Evolutionary conservation across 2,329 filamentous ascomycete species (phyloP).

Genomic region (Cadophora sp.): DNA sequence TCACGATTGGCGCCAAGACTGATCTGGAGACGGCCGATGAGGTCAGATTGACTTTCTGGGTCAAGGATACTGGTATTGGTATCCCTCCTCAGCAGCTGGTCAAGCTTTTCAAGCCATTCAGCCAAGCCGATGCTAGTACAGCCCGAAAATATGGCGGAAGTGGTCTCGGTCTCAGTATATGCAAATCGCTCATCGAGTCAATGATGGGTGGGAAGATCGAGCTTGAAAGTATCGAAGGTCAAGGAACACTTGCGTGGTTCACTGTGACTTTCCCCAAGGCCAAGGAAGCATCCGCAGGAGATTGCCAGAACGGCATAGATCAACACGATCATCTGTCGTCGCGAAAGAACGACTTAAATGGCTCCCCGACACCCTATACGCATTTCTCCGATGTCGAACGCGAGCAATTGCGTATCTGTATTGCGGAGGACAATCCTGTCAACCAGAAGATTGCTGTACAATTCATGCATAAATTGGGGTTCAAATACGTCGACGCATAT

Average conservation of each 20-base stretch:
- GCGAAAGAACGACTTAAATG: conserved; percentile 49
- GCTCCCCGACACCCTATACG: conserved; percentile 55
- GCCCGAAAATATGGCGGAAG: conserved; percentile 92
- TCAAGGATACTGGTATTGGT: conserved; percentile 89
- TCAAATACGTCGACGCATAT: conserved; percentile 82
- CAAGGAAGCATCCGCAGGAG: conserved; percentile 64
- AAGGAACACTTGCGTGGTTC: conserved; percentile 78
- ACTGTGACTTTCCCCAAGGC: conserved; percentile 87
- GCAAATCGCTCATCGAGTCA: conserved; percentile 91
- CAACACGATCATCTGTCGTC: conserved; percentile 46
- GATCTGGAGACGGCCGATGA: conserved; percentile 73
- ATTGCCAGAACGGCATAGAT: conserved; percentile 50
- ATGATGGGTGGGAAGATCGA: conserved; percentile 89
- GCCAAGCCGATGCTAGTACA: conserved; percentile 89
- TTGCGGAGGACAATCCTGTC: conserved; percentile 94
- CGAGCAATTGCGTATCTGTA: conserved; percentile 83
- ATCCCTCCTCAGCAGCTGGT: conserved; percentile 82
- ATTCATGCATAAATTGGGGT: conserved; percentile 85
- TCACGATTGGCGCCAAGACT: conserved; percentile 80
- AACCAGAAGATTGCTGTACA: conserved; percentile 94
- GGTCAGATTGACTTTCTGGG: conserved; percentile 82
- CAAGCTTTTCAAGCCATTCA: conserved; percentile 91
- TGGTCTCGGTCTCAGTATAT: conserved; percentile 89
- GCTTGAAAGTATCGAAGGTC: conserved; percentile 76
- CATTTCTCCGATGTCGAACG: conserved; percentile 78